Evolutionary conservation across 2,329 filamentous ascomycete species (phyloP), one percentile per base, ranked within the genome.

Genomic region (Penicillium griseofulvum): DNA sequence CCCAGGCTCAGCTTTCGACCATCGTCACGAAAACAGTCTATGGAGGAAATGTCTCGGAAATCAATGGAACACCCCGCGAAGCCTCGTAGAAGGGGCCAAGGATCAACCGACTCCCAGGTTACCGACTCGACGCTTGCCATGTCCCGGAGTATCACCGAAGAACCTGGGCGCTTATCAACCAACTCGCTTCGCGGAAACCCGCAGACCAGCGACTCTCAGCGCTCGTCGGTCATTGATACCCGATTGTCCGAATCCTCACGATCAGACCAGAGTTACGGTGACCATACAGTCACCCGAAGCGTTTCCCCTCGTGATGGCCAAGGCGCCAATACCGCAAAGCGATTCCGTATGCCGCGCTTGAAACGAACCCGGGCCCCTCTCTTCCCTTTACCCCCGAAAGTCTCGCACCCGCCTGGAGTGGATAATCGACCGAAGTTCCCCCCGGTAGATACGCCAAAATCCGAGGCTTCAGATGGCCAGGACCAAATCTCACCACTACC

Each of bases 351-450:
- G 59, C 85, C 87, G 33, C 87, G 91, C 49, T 83, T 91, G 60
- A 89, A 85, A 66, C 88, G 86, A 66, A 91, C 88, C 67, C 85
- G 88, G 56, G 87, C 85, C 28, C 83, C 90, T 3, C 77, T 97
- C 34, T 97, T 97, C 66, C 92, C 93, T 55, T 80, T 97, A n/a
- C 91, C 91, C 38, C 86, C 93, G 60, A 91, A 88, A 72, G 81
- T 39, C 56, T 62, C 42, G 31, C 52, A 48, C 8, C 49, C 48
- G 22, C 48, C 17, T 55, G 59, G 38, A 49, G 50, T 55, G 44
- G 61, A 57, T 33, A 60, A 52, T 38, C 57, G 51, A 12, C 56
- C 62, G 11, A 64, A 53, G 43, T 64, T 65, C 31, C 49, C 63
- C n/a, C 60, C 60, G 10, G 54, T 49, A 37, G 63, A 68, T 24